Base-by-base conservation (phyloP, 2,329 filamentous ascomycete species). In the Ophiosphaerella herpotricha region DNA sequence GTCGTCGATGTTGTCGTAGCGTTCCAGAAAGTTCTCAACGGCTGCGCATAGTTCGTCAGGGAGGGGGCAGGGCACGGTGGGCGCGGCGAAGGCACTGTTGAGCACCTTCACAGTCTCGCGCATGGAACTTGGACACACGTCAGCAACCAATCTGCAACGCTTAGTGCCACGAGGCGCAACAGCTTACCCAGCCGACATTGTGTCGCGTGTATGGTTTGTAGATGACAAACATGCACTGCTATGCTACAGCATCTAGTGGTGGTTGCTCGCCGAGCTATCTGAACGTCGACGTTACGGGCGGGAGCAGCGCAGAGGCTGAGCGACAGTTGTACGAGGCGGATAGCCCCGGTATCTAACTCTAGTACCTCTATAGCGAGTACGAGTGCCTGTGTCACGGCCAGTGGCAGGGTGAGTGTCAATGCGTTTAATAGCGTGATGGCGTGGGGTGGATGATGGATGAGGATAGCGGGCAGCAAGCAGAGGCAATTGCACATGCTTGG, bases 1-100 rank as follows among this genome's bases (percentile, higher is more conserved):
- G 43, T 90, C 87, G 63, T 92, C 89, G 56, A 84, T 81, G 59
- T 82, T 82, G 48, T 82, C 77, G 67, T 90, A 85, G 63, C 85
- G 86, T 39, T 85, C 82, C 42, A 90, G 78, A 72, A 90, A 93
- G 51, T 77, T 77, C 47, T 85, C 80, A 55, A 92, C 85, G 44
- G 83, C 77, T 35, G 80, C 75, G 58, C 80, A 72, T 44, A 91
- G 76, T 49, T 87, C 83, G 57, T 87, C 80, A 39, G 89, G 86
- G 1, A 92, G 81, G 7, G 88, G 88, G 16, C 72, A 73, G 9
- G 74, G 68, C 29, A 72, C 63, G 14, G 74, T 70, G 46, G 74
- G 58, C 16, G 70, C 67, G 37, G 75, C 65, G 57, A 81, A 78
- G 52, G 75, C 70, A 46, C 62, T 60, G 43, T 74, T 77, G 39